These are phyloP conservation scores for Candida manassasensis DNA, from an alignment of 805 yeast genomes.

Conservation along the genomic window DNA sequence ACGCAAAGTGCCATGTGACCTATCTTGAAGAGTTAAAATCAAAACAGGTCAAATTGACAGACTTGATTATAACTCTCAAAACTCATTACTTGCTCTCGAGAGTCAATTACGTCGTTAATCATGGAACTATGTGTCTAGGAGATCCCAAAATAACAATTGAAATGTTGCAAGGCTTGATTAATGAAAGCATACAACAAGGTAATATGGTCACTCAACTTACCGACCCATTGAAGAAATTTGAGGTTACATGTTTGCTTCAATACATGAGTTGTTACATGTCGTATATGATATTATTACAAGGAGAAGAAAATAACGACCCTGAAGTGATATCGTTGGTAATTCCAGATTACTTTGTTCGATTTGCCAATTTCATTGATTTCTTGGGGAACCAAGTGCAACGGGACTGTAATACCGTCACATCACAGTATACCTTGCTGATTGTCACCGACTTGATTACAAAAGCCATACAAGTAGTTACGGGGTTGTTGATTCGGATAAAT, in stretches of 20 bases:
- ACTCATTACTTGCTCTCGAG: constrained; percentile 28
- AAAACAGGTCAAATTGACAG: constrained; percentile 11
- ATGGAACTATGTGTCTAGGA: constrained; percentile 17
- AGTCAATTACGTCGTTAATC: constrained; percentile 16
- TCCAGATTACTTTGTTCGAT: constrained; percentile 9
- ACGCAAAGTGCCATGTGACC: constrained; percentile 18
- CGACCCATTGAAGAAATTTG: constrained; percentile 11
- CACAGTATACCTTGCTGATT: constrained; percentile 21
- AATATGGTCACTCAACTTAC: not conserved
- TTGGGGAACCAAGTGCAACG: constrained; percentile 1
- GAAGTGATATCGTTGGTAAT: constrained; percentile 3
- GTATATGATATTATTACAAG: constrained; percentile 29
- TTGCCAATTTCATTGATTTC: constrained; percentile 7
- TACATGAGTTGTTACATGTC: constrained; percentile 26
- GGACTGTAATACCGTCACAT: constrained; percentile 1
- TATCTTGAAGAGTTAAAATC: constrained; percentile 13
- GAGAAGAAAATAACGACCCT: constrained; percentile 21
- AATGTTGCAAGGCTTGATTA: constrained; percentile 18
- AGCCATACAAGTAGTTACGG: constrained; percentile 29
- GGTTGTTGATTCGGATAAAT: constrained; percentile 24
- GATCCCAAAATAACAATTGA: constrained; percentile 17
- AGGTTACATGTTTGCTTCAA: constrained; percentile 18
- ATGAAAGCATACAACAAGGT: constrained; percentile 13
- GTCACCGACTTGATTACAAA: constrained; percentile 27
- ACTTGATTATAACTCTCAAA: constrained; percentile 17